A percentile compares a stretch with the other conserved stretches of the same genome.
Evolutionary conservation across 1,284 basidiomycete genomes (phyloP).

Genomic region (Ustilago bromivora): DNA sequence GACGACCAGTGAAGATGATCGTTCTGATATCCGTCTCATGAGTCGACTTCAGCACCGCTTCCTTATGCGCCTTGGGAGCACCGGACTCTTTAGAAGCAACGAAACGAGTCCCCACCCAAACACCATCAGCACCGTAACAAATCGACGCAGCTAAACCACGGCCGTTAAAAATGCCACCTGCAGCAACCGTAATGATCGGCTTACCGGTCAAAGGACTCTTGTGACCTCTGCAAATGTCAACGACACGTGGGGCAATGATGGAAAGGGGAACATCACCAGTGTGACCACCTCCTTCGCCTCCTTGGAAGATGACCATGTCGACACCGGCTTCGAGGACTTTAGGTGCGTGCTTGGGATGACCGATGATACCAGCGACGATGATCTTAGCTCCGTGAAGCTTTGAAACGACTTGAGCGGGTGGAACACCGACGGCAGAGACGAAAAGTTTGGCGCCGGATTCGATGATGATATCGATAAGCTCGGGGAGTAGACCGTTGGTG

Average conservation of each 20-base stretch:
- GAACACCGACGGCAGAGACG: conserved; percentile 65
- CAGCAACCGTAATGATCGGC: conserved; percentile 60
- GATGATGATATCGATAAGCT: conserved; percentile 63
- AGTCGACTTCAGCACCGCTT: conserved; percentile 61
- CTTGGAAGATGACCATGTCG: conserved; percentile 66
- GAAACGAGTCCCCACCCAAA: conserved; percentile 80
- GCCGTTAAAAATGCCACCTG: conserved; percentile 62
- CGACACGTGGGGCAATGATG: conserved; percentile 59
- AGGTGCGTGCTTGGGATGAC: conserved; percentile 65
- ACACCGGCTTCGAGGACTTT: conserved; percentile 61
- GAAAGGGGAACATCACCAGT: conserved; percentile 63
- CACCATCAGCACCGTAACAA: conserved; percentile 59
- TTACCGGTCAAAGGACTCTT: conserved; percentile 63
- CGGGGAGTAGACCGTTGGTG: conserved; percentile 57
- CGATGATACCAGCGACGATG: conserved; percentile 77
- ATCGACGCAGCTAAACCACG: conserved; percentile 61
- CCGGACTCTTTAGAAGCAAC: conserved; percentile 74
- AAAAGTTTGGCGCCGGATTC: conserved; percentile 62
- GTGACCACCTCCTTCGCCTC: conserved; percentile 66
- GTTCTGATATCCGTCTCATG: conserved; percentile 65
- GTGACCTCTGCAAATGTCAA: conserved; percentile 58
- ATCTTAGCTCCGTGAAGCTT: conserved; percentile 60
- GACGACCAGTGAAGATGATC: conserved; percentile 76
- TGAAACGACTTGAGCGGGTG: conserved; percentile 59
- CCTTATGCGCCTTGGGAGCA: conserved; percentile 64